Evolutionary conservation across 139 green algal species (phyloP), one percentile per base, ranked within the genome.

Genomic region (Coccomyxa sp.): DNA sequence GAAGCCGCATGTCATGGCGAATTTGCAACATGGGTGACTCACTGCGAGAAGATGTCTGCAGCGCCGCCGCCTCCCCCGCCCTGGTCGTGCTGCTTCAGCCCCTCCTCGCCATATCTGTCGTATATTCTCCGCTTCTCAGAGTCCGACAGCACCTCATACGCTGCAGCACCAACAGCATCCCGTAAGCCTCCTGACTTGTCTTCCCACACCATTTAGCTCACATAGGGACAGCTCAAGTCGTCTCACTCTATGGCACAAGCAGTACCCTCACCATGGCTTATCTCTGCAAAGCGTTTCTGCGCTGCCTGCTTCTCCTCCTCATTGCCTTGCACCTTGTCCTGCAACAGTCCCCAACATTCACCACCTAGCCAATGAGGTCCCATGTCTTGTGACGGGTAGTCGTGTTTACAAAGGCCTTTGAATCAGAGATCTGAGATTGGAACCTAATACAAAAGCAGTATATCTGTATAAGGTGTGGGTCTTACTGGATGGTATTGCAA

Each of bases 101-200:
- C 96, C 74, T 99, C 97, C 85, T 99, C 97, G 5, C 97, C 97
- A 82, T 99, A 93, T 22, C 87, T 86, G 79, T 99, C 97, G 79
- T 99, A 99, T 33, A 99, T 95, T 24, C 90, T 79, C 14, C 94
- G 82, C 90, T 98, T 98, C 87, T 99, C 92, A 0, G 78, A 6
- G 80, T 98, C 90, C 0, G 87, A 93, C 6, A 99, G 90, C 5
- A 96, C 93, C 78, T 99, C 97, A 68, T 99, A 99, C 4, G 97
- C 95, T 96, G 87, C 78, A 80, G 2, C 2, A 75, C 9, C 72
- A 71, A 37, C 35, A 16, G 44, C 34, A 55, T 8, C 0, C 70
- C 12, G 27, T 27, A 18, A 31, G 39, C n/a, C 3, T 37, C 0
- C 39, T 37, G 34, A 39, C 12, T 39, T 73, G 68, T 27, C 50